phyloP scores from a whole-genome alignment of 2,329 filamentous ascomycete genomes.

The Periconia sp. region DNA sequence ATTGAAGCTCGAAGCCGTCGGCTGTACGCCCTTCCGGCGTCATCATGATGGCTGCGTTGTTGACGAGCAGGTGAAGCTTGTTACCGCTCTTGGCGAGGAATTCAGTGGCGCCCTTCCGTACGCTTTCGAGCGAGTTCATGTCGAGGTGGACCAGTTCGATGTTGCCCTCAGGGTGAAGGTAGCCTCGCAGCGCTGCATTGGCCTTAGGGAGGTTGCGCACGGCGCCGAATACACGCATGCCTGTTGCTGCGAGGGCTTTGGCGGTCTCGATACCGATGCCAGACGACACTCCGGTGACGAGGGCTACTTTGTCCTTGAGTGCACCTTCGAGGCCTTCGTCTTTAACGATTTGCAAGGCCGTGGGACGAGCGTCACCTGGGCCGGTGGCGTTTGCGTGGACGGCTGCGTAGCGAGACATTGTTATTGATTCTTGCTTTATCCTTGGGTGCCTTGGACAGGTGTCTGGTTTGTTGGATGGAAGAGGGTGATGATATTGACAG shows the following conservation, averaged over 20 bases:
- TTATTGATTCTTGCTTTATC: conserved; percentile 20
- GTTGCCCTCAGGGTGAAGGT: conserved; percentile 9
- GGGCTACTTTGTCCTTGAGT: conserved; percentile 27
- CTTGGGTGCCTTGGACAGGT: conserved; percentile 54
- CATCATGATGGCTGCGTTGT: conserved; percentile 39
- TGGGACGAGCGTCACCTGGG: conserved; percentile 44
- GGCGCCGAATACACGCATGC: conserved; percentile 49
- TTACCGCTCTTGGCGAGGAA: conserved; percentile 15
- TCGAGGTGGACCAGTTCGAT: conserved; percentile 19
- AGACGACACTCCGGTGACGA: conserved; percentile 28
- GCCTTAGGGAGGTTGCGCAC: conserved; percentile 42
- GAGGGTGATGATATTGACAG: neutral
- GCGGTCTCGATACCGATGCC: conserved; percentile 30
- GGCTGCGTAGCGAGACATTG: conserved; percentile 43
- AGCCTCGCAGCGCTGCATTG: conserved; percentile 10
- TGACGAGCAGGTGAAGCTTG: conserved; percentile 25
- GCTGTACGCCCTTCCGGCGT: conserved; percentile 22
- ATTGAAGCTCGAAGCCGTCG: conserved; percentile 40
- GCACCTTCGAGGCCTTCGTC: conserved; percentile 34
- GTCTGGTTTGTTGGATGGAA: conserved; percentile 31
- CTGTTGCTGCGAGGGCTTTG: conserved; percentile 48
- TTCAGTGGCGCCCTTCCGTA: conserved; percentile 15
- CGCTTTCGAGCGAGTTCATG: conserved; percentile 14
- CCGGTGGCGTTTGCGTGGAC: conserved; percentile 20
- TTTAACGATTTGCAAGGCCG: conserved; percentile 41